Percentiles rank a stretch among this genome's conserved stretches.
These are phyloP conservation scores for Sisymbrium irio DNA, from an alignment of 345 rosid species.

Conservation along the genomic window DNA sequence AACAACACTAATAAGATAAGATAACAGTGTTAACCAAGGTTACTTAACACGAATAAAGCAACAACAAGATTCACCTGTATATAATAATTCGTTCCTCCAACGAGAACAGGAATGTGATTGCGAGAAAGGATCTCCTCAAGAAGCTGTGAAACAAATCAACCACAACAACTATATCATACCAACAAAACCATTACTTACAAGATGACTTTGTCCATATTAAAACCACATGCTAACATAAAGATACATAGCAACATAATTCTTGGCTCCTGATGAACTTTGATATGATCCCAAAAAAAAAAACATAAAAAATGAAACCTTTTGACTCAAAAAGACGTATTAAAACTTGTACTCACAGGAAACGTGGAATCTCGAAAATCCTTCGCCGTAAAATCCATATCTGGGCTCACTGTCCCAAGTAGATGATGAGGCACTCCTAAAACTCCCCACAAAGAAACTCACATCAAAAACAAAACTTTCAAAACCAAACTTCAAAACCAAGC, in stretches of 20 bases:
- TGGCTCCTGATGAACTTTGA: too few relatives aligned
- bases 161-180: conserved; percentile 2
- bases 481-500: neutral
- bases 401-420: conserved; percentile 68
- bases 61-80: conserved; percentile 60
- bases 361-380: conserved; percentile 72
- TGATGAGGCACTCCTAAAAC: conserved; percentile 78
- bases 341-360: conserved; percentile 55
- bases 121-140: conserved; percentile 71
- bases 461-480: neutral
- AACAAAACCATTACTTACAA: neutral
- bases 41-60: neutral
- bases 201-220: neutral
- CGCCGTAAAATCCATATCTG: conserved; percentile 69
- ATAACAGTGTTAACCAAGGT: neutral
- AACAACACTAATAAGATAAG: neutral
- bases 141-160: conserved; percentile 47
- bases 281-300: neutral
- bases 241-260: neutral
- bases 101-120: conserved; percentile 68
- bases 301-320: neutral
- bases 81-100: conserved; percentile 92
- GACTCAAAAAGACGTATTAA: neutral
- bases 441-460: neutral
- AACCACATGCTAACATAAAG: too few relatives aligned